Base-by-base conservation (phyloP, 139 green algal species). In the Eudorina sp. region DNA sequence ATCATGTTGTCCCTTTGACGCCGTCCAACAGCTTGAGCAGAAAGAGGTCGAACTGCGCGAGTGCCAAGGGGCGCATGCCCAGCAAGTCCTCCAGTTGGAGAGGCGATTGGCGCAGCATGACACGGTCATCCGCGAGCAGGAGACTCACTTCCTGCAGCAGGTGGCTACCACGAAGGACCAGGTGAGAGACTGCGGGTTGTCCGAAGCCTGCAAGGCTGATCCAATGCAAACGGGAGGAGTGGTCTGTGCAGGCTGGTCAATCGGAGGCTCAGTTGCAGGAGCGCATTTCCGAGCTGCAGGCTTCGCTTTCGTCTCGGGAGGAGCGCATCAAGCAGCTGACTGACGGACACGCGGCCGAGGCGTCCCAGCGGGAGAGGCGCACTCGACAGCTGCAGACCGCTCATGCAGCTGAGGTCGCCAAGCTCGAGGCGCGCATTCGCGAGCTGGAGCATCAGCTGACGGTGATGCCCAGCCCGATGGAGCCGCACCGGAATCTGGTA, bases 11-110 rank as follows among this genome's bases (percentile, higher is more conserved):
- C n/a, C n/a, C n/a, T n/a, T n/a, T n/a, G n/a, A n/a, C n/a, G n/a
- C n/a, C 51, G 13, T 9, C 58, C 4, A 31, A 27, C 76, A 84
- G 76, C 13, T 73, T 9, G 78, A 41, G 27, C 78, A 70, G 18
- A 85, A 73, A 55, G 78, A 86, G 14, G 60, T 43, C 3, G 60
- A 76, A 60, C n/a, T 76, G 62, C 60, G 31, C 3, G 80, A 76
- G 13, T 0, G 6, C 8, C 60, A 53, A 43, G 43, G 9, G n/a
- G 19, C 60, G 18, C 60, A 86, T 21, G 16, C 11, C 18, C 80
- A 43, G 0, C 80, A 77, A 31, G 1, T 77, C 36, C 60, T 48
- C 43, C 68, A 73, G 68, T 21, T 58, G 51, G 41, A 88, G 48
- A 36, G 27, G 34, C 83, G 51, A 23, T 40, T 88, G 83, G 68